Evolutionary conservation across 108 stramenopile species (phyloP).

Genomic region (Nannochloropsis salina): DNA sequence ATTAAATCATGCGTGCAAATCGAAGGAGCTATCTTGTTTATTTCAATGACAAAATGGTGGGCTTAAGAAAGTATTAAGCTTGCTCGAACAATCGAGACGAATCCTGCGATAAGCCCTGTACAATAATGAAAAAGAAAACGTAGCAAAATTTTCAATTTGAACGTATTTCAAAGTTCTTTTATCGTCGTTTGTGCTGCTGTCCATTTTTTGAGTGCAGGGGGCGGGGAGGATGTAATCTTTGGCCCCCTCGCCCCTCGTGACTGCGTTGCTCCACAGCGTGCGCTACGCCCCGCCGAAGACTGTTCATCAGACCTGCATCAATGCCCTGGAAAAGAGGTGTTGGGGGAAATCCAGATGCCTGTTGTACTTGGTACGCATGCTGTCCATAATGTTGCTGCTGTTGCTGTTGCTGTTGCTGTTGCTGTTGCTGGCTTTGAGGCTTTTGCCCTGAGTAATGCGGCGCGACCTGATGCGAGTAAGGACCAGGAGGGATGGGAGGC

Average conservation of each 20-base stretch:
- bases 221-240: background rate
- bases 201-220: background rate
- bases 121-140: too few relatives aligned
- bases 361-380: background rate
- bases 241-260: background rate
- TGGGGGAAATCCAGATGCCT: background rate
- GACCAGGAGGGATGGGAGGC: background rate
- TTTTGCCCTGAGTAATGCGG: background rate
- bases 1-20: too few relatives aligned
- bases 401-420: background rate
- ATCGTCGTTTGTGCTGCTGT: conserved; percentile 11
- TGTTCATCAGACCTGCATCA: conserved; percentile 8
- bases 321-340: background rate
- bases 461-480: background rate
- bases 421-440: background rate
- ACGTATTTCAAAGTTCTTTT: background rate
- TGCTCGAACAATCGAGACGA: too few relatives aligned
- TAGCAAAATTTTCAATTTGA: background rate
- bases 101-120: too few relatives aligned
- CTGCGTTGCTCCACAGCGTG: background rate
- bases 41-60: too few relatives aligned
- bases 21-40: too few relatives aligned
- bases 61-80: too few relatives aligned
- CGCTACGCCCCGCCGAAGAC: background rate
- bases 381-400: background rate